Base-by-base conservation (phyloP, 345 rosid species). In the Gossypium stocksii region DNA sequence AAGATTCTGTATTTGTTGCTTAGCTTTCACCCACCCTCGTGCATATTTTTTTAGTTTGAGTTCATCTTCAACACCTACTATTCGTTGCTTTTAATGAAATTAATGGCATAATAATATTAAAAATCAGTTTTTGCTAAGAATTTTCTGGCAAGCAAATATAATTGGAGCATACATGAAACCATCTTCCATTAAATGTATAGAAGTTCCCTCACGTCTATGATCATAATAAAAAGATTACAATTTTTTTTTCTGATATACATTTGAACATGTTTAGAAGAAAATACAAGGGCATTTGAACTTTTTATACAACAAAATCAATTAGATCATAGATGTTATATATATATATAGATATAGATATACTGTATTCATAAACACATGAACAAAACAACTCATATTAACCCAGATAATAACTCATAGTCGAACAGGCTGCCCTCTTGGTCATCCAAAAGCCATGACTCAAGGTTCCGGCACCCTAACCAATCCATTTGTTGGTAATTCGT, bases 391-490 rank as follows among this genome's bases (percentile, higher is more conserved):
- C 41, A 72, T 3, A 59, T 58, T 27, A 72, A 7, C 41, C 67
- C 44, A 0, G 67, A 44, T 72, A 57, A 15, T 59, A 57, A 25
- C 44, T 72, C 66, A 59, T 45, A 59, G 38, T 72, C 66, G 20
- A 72, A 72, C 7, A 59, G 25, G 43, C 45, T 60, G 57, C 15
- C 34, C 23, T 59, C 66, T 45, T 59, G 67, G 11, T 52, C 73
- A 16, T 80, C 90, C 22, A 84, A 54, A 1, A 86, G 77, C 80
- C 85, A 77, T 2, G 83, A 69, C 85, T 82, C 87, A 3, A 82
- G 46, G 63, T 84, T 78, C 41, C 45, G 65, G 52, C 19, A 74
- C 46, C 44, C 76, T 66, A 49, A 44, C 57, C 38, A 15, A 14
- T 48, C 54, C 22, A 19, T 48, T 41, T 48, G 71, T 7, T 15